These are phyloP conservation scores for Globisporangium echinulatum DNA, from an alignment of 352 stramenopile genomes.

Conservation along the genomic window DNA sequence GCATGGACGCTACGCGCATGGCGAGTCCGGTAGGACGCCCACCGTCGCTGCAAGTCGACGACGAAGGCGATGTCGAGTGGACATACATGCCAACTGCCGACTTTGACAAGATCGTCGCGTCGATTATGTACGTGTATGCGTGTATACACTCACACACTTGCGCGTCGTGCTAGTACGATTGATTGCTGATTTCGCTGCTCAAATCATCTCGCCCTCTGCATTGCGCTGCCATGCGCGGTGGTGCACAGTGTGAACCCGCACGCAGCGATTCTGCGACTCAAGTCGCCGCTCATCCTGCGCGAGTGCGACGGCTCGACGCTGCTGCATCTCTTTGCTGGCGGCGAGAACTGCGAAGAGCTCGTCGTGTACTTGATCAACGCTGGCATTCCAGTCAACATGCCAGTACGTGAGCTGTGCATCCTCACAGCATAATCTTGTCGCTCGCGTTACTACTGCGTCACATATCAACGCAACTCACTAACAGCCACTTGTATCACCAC, in stretches of 20 bases:
- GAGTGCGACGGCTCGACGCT: constrained; percentile 16
- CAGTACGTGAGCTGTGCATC: constrained; percentile 7
- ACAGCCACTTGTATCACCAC: not conserved
- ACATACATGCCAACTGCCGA: constrained; percentile 9
- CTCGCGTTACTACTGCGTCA: too few relatives aligned
- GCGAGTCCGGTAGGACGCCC: not conserved
- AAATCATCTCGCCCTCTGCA: not conserved
- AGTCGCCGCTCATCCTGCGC: constrained; percentile 8
- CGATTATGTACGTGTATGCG: constrained; percentile 12
- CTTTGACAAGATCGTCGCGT: constrained; percentile 14
- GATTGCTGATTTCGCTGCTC: too few relatives aligned
- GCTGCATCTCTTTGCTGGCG: constrained; percentile 14
- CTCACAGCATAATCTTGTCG: not conserved
- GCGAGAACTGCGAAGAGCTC: constrained; percentile 23
- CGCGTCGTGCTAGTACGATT: too few relatives aligned
- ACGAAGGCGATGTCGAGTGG: constrained; percentile 8
- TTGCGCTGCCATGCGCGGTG: not conserved
- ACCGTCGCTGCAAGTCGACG: not conserved
- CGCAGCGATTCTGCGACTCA: constrained; percentile 1
- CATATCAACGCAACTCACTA: not conserved
- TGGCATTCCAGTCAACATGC: constrained; percentile 31
- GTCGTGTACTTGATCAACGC: constrained; percentile 33
- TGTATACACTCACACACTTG: not conserved
- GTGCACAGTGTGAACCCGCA: constrained; percentile 14
- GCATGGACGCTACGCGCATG: not conserved